phyloP scores from a whole-genome alignment of 768 basidiomycete genomes.

The Podaxis mareebaensis region DNA sequence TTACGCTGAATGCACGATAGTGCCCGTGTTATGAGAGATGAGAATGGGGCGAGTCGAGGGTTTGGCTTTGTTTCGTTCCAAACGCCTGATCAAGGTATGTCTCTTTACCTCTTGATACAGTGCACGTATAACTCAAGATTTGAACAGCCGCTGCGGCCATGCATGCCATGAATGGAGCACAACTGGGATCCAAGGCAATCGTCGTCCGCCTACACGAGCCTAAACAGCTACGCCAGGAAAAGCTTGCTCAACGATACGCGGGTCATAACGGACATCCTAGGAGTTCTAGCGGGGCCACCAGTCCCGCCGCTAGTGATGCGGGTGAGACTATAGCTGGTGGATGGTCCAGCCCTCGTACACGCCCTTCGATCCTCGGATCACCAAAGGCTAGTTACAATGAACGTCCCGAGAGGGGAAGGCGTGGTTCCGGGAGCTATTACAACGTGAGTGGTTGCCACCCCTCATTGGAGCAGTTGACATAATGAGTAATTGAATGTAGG shows the following conservation, averaged over 20 bases:
- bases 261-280: slow-evolving; percentile 80
- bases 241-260: slow-evolving; percentile 75
- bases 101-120: neutral
- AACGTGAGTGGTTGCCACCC: slow-evolving; percentile 49
- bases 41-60: slow-evolving; percentile 76
- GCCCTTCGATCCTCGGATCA: slow-evolving; percentile 47
- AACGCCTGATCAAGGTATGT: slow-evolving; percentile 75
- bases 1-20: slow-evolving; percentile 35
- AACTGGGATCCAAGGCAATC: slow-evolving; percentile 73
- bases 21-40: slow-evolving; percentile 91
- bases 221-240: slow-evolving; percentile 88
- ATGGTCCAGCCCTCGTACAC: slow-evolving; percentile 73
- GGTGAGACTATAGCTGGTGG: slow-evolving; percentile 68
- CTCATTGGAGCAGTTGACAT: neutral
- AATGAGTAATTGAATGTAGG: slow-evolving; percentile 40
- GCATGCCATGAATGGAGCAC: slow-evolving; percentile 77
- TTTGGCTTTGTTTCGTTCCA: slow-evolving; percentile 93
- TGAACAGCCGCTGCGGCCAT: slow-evolving; percentile 67
- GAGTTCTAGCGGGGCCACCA: slow-evolving; percentile 80
- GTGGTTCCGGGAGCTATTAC: slow-evolving; percentile 87
- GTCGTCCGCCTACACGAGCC: slow-evolving; percentile 90
- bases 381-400: slow-evolving; percentile 54
- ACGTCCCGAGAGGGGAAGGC: slow-evolving; percentile 62
- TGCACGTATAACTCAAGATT: neutral
- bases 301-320: slow-evolving; percentile 79